Evolutionary conservation across 768 basidiomycete genomes (phyloP).

Genomic region (Macrolepiota dolichaula): DNA sequence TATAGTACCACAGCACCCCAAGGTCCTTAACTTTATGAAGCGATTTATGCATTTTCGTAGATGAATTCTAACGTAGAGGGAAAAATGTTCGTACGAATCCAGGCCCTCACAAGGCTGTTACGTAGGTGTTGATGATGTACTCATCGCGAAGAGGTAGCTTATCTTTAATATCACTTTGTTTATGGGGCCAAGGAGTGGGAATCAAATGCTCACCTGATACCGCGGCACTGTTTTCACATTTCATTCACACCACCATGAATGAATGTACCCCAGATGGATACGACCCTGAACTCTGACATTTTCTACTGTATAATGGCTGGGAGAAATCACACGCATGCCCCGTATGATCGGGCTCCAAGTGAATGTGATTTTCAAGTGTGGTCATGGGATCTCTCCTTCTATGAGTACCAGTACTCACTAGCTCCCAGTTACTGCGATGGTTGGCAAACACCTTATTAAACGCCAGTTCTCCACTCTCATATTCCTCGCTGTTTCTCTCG

Average conservation of each 20-base stretch:
- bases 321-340: neutral
- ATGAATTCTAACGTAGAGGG: neutral
- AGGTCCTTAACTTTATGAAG: slow-evolving; percentile 27
- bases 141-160: neutral
- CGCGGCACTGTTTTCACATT: no score
- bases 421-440: neutral
- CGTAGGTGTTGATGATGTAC: neutral
- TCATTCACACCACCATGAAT: no score
- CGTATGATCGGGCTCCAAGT: neutral
- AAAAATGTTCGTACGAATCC: neutral
- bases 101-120: neutral
- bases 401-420: neutral
- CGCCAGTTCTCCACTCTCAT: slow-evolving; percentile 6
- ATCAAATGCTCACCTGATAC: no score
- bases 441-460: slow-evolving; percentile 7
- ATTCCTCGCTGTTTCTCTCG: slow-evolving; percentile 12
- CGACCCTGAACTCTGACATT: neutral
- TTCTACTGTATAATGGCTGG: neutral
- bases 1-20: slow-evolving; percentile 28
- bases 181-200: no score
- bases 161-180: neutral
- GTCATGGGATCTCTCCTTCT: neutral
- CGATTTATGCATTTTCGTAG: slow-evolving; percentile 22
- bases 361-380: slow-evolving; percentile 1
- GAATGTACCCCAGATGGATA: no score